Evolutionary conservation across 495 filamentous ascomycete species (phyloP).

Genomic region (Xylaria longipes): DNA sequence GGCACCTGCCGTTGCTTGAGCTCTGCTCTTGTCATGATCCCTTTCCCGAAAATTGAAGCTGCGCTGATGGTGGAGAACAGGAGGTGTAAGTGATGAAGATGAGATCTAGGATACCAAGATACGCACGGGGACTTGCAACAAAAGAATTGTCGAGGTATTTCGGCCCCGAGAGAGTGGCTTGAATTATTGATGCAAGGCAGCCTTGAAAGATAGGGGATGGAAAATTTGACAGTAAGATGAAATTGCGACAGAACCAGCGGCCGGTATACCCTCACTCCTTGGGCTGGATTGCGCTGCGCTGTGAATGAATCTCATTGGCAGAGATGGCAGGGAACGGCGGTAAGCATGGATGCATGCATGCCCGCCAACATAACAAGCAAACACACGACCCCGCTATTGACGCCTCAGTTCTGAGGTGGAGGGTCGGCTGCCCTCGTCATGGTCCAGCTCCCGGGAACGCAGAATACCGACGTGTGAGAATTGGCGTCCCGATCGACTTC

Average conservation of each 20-base stretch:
- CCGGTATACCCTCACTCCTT: neutral
- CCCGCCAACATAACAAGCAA: neutral
- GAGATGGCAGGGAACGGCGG: neutral
- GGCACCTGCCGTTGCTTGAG: constrained; percentile 4
- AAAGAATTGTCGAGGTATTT: neutral
- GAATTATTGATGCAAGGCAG: neutral
- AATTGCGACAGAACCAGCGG: neutral
- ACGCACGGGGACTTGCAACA: neutral
- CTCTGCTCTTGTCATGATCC: neutral
- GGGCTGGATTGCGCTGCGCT: neutral
- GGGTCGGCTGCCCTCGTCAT: neutral
- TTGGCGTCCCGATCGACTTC: neutral
- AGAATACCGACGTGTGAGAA: neutral
- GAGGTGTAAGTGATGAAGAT: neutral
- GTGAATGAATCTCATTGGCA: neutral
- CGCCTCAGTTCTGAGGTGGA: neutral
- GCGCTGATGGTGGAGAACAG: neutral
- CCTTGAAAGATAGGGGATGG: neutral
- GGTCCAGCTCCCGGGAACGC: neutral
- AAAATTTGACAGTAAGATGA: neutral
- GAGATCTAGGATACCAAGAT: neutral
- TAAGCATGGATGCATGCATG: neutral
- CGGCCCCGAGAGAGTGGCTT: constrained; percentile 2
- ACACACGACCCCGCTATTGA: neutral
- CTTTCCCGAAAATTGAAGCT: neutral